Evolutionary conservation across 1,139 yeast genomes (phyloP).

Genomic region (Scheffersomyces titani): DNA sequence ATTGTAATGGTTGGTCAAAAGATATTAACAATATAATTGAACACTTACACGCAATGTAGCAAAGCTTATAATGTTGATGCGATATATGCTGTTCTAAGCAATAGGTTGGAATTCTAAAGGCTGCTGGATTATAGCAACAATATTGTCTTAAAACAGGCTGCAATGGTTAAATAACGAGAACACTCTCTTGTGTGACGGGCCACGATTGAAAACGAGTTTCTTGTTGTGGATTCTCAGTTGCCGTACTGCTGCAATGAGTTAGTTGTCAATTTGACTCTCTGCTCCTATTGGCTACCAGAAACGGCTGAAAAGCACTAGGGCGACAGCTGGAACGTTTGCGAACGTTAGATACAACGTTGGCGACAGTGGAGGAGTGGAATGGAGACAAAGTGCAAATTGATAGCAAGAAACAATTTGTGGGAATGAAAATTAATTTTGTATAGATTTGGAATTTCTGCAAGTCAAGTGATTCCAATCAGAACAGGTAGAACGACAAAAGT

Average conservation of each 20-base stretch:
- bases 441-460: neutral
- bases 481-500: neutral
- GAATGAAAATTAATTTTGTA: neutral
- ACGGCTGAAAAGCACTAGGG: neutral
- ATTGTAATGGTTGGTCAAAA: too few relatives aligned
- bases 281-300: neutral
- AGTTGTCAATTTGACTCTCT: slow-evolving; percentile 6
- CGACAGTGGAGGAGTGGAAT: neutral
- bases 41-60: too few relatives aligned
- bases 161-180: neutral
- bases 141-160: too few relatives aligned
- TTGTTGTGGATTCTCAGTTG: neutral
- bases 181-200: neutral
- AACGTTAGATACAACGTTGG: neutral
- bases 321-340: neutral
- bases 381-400: neutral
- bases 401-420: neutral
- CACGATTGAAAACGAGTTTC: neutral
- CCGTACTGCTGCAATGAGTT: neutral
- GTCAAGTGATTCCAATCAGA: neutral
- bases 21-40: too few relatives aligned
- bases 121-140: too few relatives aligned
- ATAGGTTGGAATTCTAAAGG: neutral
- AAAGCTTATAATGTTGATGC: too few relatives aligned
- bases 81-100: too few relatives aligned